Evolutionary conservation across 1,139 yeast species (phyloP).

Genomic region (Tardiomyces blankii): DNA sequence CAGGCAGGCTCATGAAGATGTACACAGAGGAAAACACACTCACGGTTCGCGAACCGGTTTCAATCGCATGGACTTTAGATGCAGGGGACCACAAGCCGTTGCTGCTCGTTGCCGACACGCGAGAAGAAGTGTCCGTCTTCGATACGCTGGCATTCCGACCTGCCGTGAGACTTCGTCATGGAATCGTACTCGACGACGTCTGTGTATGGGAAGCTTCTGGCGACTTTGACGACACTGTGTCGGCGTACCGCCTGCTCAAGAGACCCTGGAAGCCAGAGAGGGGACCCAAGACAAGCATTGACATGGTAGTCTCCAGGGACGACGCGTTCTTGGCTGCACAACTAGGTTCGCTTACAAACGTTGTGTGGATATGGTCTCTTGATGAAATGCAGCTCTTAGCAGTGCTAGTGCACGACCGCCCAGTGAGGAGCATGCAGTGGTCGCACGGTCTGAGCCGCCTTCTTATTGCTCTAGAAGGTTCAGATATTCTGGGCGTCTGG

Average conservation of each 20-base stretch:
- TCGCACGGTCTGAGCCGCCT: conserved; percentile 3
- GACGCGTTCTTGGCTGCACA: too few species aligned
- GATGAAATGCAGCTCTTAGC: conserved; percentile 4
- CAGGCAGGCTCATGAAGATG: conserved; percentile 10
- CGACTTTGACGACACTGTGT: conserved; percentile 4
- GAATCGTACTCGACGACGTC: conserved; percentile 7
- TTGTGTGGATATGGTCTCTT: conserved; percentile 16
- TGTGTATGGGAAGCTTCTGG: conserved; percentile 8
- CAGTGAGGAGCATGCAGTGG: conserved; percentile 11
- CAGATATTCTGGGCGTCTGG: too few species aligned
- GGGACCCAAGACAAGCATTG: too few species aligned
- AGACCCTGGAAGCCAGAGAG: conserved; percentile 2
- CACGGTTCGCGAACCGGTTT: too few species aligned
- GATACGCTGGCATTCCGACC: too few species aligned
- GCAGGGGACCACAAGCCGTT: conserved; percentile 5
- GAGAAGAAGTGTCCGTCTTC: conserved; percentile 11
- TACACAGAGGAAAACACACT: conserved; percentile 2
- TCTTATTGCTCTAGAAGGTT: conserved; percentile 6
- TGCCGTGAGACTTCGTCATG: too few species aligned
- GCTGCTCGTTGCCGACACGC: conserved; percentile 15
- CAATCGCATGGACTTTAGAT: too few species aligned
- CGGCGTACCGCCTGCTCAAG: too few species aligned
- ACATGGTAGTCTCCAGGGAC: too few species aligned
- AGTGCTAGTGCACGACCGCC: conserved; percentile 10
- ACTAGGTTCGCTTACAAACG: conserved; percentile 7